Conservation (phyloP, 257 asterid species). For the Ehretia macrophylla region DNA sequence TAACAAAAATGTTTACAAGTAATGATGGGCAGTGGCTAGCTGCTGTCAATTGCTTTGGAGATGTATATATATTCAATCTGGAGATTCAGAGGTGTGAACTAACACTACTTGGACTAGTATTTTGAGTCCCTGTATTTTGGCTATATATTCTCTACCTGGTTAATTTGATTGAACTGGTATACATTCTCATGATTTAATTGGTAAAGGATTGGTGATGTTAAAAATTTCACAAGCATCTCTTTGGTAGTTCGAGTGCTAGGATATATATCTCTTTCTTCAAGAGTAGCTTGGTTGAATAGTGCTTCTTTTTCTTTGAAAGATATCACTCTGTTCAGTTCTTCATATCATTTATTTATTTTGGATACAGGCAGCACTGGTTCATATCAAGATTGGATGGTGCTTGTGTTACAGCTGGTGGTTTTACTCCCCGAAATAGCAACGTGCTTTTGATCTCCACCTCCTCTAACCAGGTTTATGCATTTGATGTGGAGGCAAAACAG, state of each 20-base stretch:
- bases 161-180: no score
- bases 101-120: no score
- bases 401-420: slow-evolving; percentile 90
- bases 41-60: slow-evolving; percentile 85
- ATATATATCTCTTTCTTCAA: no score
- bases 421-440: slow-evolving; percentile 68
- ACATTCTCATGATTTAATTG: no score
- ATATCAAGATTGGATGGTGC: slow-evolving; percentile 91
- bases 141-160: no score
- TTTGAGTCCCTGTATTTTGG: no score
- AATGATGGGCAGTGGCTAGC: slow-evolving; percentile 86
- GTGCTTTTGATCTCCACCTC: slow-evolving; percentile 80
- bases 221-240: no score
- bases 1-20: slow-evolving; percentile 81
- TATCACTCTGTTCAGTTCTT: background rate
- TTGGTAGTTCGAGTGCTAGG: no score
- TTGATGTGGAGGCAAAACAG: slow-evolving; percentile 93
- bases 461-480: slow-evolving; percentile 83
- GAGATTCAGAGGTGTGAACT: slow-evolving; percentile 65
- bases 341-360: background rate
- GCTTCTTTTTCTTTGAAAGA: no score
- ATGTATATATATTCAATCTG: slow-evolving; percentile 71
- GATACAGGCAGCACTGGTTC: slow-evolving; percentile 94
- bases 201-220: no score
- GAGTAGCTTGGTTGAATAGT: no score